These are phyloP conservation scores for Vaccinium macrocarpon DNA, from an alignment of 148 eudicot genomes.

Conservation along the genomic window DNA sequence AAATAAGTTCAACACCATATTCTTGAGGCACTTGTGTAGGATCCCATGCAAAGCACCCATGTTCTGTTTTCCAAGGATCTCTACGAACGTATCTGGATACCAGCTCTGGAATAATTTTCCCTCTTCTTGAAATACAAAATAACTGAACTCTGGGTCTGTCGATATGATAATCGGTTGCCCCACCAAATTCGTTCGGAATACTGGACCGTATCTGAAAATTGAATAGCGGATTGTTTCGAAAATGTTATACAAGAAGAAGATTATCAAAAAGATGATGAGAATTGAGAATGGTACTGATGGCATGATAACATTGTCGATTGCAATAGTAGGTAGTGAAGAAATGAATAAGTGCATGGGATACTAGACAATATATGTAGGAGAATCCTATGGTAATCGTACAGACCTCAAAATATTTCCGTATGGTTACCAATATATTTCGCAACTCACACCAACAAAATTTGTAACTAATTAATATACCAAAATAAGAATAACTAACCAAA, in stretches of 20 bases:
- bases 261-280: neutral
- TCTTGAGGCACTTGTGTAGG: slow-evolving; percentile 84
- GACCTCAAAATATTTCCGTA: too few relatives aligned
- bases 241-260: neutral
- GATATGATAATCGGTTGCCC: slow-evolving; percentile 65
- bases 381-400: too few relatives aligned
- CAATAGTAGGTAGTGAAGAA: neutral
- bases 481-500: too few relatives aligned
- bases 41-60: slow-evolving; percentile 74
- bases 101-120: slow-evolving; percentile 68
- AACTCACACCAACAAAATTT: too few relatives aligned
- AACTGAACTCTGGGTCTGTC: slow-evolving; percentile 60
- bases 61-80: slow-evolving; percentile 65
- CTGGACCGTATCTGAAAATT: slow-evolving; percentile 61
- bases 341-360: neutral
- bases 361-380: neutral
- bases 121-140: slow-evolving; percentile 67
- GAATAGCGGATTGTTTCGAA: neutral
- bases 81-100: slow-evolving; percentile 73
- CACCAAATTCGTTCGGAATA: slow-evolving; percentile 67
- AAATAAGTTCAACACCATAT: slow-evolving; percentile 66
- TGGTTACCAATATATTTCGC: too few relatives aligned
- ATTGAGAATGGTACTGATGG: too few relatives aligned
- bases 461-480: too few relatives aligned
- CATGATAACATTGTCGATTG: neutral